A percentile compares a stretch with the other conserved stretches of the same genome.
Conservation (phyloP, 2,329 filamentous ascomycete species). For the Hypoxylon rubiginosum region DNA sequence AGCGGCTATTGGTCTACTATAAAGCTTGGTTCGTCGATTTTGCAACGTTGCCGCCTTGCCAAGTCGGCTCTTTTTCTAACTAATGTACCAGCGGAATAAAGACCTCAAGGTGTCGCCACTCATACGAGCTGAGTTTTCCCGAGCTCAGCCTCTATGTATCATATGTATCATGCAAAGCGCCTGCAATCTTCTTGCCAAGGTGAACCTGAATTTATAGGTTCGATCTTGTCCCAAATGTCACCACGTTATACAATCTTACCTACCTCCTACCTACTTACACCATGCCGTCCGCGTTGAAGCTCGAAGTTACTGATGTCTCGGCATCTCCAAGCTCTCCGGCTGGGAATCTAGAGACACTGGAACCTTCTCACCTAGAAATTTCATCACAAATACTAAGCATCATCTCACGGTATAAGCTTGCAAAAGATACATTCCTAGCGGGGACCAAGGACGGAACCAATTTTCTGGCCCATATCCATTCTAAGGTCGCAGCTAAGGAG, state of each 20-base stretch:
- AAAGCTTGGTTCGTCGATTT: conserved; percentile 30
- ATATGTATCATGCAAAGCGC: conserved; percentile 36
- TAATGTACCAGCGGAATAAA: conserved; percentile 21
- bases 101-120: conserved; percentile 25
- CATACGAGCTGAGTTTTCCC: background rate
- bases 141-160: conserved; percentile 23
- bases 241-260: conserved; percentile 18
- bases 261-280: conserved; percentile 12
- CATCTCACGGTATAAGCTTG: conserved; percentile 57
- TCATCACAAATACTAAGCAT: conserved; percentile 55
- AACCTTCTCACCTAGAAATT: conserved; percentile 31
- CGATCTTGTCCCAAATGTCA: conserved; percentile 23
- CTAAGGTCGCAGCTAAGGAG: conserved; percentile 54
- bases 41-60: conserved; percentile 33
- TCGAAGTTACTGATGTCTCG: conserved; percentile 24
- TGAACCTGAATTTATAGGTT: conserved; percentile 21
- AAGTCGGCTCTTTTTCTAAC: conserved; percentile 36
- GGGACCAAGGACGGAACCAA: conserved; percentile 54
- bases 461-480: conserved; percentile 58
- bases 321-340: conserved; percentile 11
- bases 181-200: conserved; percentile 22
- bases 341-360: conserved; percentile 20
- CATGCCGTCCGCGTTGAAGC: conserved; percentile 40
- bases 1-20: conserved; percentile 29
- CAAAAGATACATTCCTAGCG: conserved; percentile 36